These are phyloP conservation scores for Paecilomyces dactylethromorphus DNA, from an alignment of 2,329 filamentous ascomycete species.

Conservation along the genomic window DNA sequence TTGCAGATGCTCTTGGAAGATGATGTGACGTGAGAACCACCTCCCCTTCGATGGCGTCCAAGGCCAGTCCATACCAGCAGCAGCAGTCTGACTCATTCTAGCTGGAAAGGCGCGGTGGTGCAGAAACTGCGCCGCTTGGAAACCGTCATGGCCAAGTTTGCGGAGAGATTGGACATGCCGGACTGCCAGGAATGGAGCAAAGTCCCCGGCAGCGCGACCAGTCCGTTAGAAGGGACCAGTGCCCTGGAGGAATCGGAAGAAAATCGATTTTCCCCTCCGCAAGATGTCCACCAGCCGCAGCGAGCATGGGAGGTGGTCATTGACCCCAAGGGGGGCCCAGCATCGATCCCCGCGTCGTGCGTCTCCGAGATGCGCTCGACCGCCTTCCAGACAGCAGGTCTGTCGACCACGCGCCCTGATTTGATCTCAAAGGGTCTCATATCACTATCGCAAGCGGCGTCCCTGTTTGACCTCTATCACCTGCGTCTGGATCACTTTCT, in stretches of 20 bases:
- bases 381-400: conserved; percentile 2
- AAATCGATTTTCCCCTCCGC: neutral
- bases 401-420: conserved; percentile 19
- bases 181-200: conserved; percentile 6
- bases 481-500: conserved; percentile 42
- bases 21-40: conserved; percentile 23
- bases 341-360: conserved; percentile 17
- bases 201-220: neutral
- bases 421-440: conserved; percentile 40
- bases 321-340: conserved; percentile 31
- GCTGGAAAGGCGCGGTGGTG: conserved; percentile 35
- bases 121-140: conserved; percentile 31
- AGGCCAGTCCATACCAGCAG: no score
- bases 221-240: neutral
- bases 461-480: conserved; percentile 36
- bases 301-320: conserved; percentile 32
- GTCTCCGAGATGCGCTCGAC: conserved; percentile 10
- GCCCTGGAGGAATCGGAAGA: neutral
- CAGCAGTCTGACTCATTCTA: conserved; percentile 6
- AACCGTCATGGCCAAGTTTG: conserved; percentile 23
- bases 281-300: conserved; percentile 12
- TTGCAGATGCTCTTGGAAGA: conserved; percentile 37
- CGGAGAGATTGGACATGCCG: conserved; percentile 11
- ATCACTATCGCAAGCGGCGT: conserved; percentile 36
- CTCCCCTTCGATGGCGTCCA: neutral